Conservation (phyloP, 306 rosid genomes). For the Prunus davidiana region DNA sequence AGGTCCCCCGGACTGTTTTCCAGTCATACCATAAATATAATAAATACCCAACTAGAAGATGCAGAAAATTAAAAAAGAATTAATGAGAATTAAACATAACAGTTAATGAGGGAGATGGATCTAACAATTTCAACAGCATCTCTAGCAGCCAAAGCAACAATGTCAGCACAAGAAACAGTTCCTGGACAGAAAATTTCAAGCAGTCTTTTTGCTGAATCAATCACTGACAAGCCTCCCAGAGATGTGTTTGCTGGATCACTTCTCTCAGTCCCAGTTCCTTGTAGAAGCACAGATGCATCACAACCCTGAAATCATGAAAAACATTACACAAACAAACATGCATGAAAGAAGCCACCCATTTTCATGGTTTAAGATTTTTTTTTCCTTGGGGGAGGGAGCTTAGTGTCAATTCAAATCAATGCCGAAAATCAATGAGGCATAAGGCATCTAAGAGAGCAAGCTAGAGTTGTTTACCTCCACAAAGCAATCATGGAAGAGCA, state of each 20-base stretch:
- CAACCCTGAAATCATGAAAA: slow-evolving; percentile 53
- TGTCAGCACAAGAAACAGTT: slow-evolving; percentile 91
- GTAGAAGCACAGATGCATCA: slow-evolving; percentile 75
- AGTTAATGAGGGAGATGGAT: slow-evolving; percentile 1
- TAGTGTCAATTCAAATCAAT: background rate
- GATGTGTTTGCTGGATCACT: slow-evolving; percentile 80
- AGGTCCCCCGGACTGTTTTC: slow-evolving; percentile 77
- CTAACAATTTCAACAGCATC: slow-evolving; percentile 82
- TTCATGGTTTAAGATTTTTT: too few relatives aligned
- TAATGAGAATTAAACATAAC: slow-evolving; percentile 1
- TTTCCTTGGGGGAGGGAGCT: background rate
- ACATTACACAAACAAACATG: background rate
- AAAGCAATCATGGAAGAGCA: slow-evolving; percentile 90
- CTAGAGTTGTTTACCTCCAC: slow-evolving; percentile 63
- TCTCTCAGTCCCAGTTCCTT: slow-evolving; percentile 75
- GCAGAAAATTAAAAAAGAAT: background rate
- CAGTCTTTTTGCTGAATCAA: slow-evolving; percentile 69
- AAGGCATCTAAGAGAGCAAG: background rate
- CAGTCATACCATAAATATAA: slow-evolving; percentile 12
- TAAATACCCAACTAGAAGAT: background rate
- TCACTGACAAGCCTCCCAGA: slow-evolving; percentile 72
- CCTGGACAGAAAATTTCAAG: slow-evolving; percentile 68
- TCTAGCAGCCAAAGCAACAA: slow-evolving; percentile 83
- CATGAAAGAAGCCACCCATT: slow-evolving; percentile 1
- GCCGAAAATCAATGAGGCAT: background rate